Conservation (phyloP, 2,329 filamentous ascomycete species). For the Pleomassaria siparia region DNA sequence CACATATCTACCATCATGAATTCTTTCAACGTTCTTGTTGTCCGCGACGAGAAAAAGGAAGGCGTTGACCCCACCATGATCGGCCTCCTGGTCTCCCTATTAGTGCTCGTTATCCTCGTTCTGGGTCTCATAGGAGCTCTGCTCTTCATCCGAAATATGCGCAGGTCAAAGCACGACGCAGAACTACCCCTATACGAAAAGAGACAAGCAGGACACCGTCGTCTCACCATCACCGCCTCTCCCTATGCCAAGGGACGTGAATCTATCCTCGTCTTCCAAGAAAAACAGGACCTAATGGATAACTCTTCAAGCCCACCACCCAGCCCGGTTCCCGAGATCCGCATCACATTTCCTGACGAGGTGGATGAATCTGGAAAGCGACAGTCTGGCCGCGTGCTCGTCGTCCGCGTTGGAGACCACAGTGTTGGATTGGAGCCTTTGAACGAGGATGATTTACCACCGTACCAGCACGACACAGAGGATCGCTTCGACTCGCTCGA, state of each 20-base stretch:
- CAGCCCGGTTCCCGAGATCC: conserved; percentile 87
- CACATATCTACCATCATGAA: conserved; percentile 41
- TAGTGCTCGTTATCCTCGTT: conserved; percentile 74
- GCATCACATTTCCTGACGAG: conserved; percentile 97
- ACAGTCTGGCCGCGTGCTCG: conserved; percentile 83
- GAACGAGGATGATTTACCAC: conserved; percentile 75
- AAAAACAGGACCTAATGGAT: conserved; percentile 76
- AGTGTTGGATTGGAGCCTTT: conserved; percentile 88
- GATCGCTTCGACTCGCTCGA: conserved; percentile 90
- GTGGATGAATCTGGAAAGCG: conserved; percentile 79
- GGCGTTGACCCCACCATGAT: conserved; percentile 64
- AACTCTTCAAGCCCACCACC: conserved; percentile 74
- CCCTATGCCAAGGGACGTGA: conserved; percentile 58
- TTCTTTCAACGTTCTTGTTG: conserved; percentile 52
- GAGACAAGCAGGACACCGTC: conserved; percentile 55
- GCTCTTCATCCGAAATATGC: conserved; percentile 70
- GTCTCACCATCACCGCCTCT: conserved; percentile 55
- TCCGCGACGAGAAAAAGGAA: conserved; percentile 48
- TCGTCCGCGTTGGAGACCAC: conserved; percentile 87
- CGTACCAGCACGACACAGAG: conserved; percentile 80
- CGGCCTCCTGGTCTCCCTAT: conserved; percentile 75
- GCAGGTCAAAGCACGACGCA: conserved; percentile 49
- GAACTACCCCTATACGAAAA: conserved; percentile 70
- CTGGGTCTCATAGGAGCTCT: conserved; percentile 69
- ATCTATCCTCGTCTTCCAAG: conserved; percentile 73